Evolutionary conservation across 31 red algal genomes (phyloP).

Genomic region (Bonnemaisonia californica): DNA sequence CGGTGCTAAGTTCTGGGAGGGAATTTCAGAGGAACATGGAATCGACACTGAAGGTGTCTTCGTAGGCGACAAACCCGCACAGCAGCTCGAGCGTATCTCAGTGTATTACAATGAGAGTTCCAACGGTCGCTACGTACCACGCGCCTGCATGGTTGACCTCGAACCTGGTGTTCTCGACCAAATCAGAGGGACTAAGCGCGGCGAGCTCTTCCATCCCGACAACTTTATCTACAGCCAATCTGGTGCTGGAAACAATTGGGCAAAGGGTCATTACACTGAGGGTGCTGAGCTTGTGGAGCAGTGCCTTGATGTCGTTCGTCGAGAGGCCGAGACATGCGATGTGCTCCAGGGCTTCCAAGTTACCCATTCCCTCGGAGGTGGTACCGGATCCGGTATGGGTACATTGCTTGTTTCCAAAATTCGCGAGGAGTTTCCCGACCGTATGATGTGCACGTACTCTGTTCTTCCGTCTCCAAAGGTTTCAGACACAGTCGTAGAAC

Average conservation of each 20-base stretch:
- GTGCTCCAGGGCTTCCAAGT: constrained; percentile 98
- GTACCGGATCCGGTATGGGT: constrained; percentile 95
- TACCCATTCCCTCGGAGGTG: constrained; percentile 94
- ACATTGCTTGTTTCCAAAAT: constrained; percentile 95
- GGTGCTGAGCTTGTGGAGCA: constrained; percentile 93
- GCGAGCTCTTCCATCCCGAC: constrained; percentile 92
- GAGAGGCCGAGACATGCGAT: constrained; percentile 94
- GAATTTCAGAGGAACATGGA: constrained; percentile 96
- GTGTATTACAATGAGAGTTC: constrained; percentile 98
- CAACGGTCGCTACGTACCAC: constrained; percentile 93
- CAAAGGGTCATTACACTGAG: constrained; percentile 99
- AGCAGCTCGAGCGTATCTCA: constrained; percentile 89
- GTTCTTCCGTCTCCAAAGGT: constrained; percentile 97
- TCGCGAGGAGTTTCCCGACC: constrained; percentile 95
- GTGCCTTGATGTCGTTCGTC: constrained; percentile 87
- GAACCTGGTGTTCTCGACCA: constrained; percentile 94
- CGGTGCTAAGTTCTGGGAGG: constrained; percentile 96
- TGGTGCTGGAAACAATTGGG: constrained; percentile 98
- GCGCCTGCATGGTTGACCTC: constrained; percentile 93
- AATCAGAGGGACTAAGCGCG: constrained; percentile 78
- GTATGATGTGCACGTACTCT: constrained; percentile 99
- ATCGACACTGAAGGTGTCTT: constrained; percentile 81
- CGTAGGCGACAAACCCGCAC: constrained; percentile 74
- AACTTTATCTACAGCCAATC: constrained; percentile 97
- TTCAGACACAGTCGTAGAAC: constrained; percentile 96